Percentiles rank a stretch among this genome's conserved stretches.
Conservation (phyloP, 345 rosid species). For the Litchi chinensis region DNA sequence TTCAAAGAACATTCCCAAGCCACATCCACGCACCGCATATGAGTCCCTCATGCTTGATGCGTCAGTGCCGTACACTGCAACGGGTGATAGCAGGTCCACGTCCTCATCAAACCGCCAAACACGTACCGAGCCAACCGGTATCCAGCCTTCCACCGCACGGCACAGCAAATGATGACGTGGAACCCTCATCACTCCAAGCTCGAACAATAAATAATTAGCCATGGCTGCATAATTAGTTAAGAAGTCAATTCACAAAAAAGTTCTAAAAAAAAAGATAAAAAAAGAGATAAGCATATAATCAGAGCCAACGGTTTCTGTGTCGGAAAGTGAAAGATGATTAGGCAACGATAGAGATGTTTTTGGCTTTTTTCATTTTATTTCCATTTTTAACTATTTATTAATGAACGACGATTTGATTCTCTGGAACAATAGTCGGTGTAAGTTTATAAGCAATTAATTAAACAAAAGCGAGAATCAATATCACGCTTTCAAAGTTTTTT, state of each 20-base stretch:
- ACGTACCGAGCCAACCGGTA: constrained; percentile 51
- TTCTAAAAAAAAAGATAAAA: neutral
- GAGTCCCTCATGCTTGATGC: constrained; percentile 35
- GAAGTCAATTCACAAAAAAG: constrained; percentile 32
- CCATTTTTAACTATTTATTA: neutral
- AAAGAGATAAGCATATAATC: constrained; percentile 21
- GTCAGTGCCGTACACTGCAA: constrained; percentile 22
- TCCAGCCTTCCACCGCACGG: constrained; percentile 24
- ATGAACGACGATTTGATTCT: constrained; percentile 40
- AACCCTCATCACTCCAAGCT: constrained; percentile 14
- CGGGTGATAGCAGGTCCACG: constrained; percentile 38
- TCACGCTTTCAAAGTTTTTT: constrained; percentile 60
- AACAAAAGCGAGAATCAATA: constrained; percentile 42
- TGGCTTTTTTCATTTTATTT: constrained; percentile 26
- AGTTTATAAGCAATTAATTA: constrained; percentile 8
- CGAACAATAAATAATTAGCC: constrained; percentile 5
- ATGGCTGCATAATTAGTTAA: constrained; percentile 29
- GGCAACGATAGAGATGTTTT: constrained; percentile 20
- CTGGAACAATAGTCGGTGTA: constrained; percentile 42
- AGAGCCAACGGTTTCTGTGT: constrained; percentile 41
- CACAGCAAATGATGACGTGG: constrained; percentile 25
- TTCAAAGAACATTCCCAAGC: constrained; percentile 35
- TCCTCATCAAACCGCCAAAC: constrained; percentile 31
- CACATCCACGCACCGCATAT: constrained; percentile 52
- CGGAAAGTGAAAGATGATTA: constrained; percentile 30